These are phyloP conservation scores for Suillus weaverae DNA, from an alignment of 768 basidiomycete genomes.

Conservation along the genomic window DNA sequence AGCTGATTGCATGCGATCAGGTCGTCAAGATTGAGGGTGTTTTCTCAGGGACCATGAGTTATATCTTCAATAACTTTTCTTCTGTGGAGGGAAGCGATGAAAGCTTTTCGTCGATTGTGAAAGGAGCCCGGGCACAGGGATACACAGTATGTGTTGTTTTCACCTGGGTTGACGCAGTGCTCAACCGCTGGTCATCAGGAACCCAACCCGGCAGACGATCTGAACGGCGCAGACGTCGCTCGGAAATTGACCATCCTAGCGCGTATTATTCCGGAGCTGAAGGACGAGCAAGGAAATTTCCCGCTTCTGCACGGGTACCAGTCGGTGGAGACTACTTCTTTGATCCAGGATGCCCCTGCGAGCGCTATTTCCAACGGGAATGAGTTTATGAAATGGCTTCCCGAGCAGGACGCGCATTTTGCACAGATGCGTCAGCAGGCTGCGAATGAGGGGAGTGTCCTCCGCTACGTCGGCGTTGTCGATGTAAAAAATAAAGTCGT, in stretches of 20 bases:
- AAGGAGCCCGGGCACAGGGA: conserved; percentile 84
- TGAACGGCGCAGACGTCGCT: conserved; percentile 95
- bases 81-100: conserved; percentile 67
- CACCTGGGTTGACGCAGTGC: neutral
- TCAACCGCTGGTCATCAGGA: conserved; percentile 52
- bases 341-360: conserved; percentile 78
- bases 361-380: conserved; percentile 64
- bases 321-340: conserved; percentile 79
- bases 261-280: conserved; percentile 59
- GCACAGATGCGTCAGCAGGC: conserved; percentile 77
- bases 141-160: conserved; percentile 68
- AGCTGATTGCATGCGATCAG: conserved; percentile 33
- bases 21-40: conserved; percentile 94
- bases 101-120: conserved; percentile 87
- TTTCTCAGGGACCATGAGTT: conserved; percentile 95
- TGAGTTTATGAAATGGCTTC: conserved; percentile 78
- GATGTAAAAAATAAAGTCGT: conserved; percentile 73
- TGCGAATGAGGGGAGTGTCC: conserved; percentile 73
- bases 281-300: neutral
- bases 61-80: conserved; percentile 98
- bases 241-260: conserved; percentile 96
- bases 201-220: conserved; percentile 95
- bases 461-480: conserved; percentile 93
- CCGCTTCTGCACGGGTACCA: conserved; percentile 73
- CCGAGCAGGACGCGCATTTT: conserved; percentile 81